phyloP scores from a whole-genome alignment of 1,139 yeast genomes.

The Scheffersomyces lignicola region DNA sequence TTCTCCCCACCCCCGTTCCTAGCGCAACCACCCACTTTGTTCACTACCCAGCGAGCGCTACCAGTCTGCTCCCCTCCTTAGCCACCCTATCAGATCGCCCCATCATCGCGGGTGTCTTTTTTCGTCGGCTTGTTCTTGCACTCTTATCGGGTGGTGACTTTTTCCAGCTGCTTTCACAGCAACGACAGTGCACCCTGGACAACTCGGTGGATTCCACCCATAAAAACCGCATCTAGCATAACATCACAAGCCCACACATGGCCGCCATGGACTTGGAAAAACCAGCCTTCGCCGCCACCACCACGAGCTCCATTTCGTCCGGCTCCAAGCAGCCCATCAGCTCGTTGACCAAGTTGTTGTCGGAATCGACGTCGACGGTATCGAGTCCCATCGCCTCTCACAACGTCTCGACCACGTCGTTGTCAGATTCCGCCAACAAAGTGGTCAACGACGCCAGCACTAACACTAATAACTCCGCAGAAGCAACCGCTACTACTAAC shows the following conservation, averaged over 20 bases:
- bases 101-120: no score
- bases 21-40: no score
- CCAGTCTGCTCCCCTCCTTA: no score
- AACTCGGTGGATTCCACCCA: no score
- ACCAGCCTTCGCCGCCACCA: slow-evolving; percentile 7
- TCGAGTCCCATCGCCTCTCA: slow-evolving; percentile 27
- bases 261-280: slow-evolving; percentile 4
- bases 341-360: slow-evolving; percentile 45
- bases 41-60: no score
- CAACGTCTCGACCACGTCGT: slow-evolving; percentile 23
- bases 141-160: no score
- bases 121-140: no score
- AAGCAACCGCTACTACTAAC: slow-evolving; percentile 3
- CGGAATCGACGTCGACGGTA: slow-evolving; percentile 34
- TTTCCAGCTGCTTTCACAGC: no score
- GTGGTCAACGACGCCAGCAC: slow-evolving; percentile 1
- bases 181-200: no score
- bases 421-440: slow-evolving; percentile 11
- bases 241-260: not conserved
- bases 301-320: slow-evolving; percentile 7
- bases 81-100: no score
- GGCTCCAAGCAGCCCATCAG: slow-evolving; percentile 22
- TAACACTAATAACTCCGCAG: slow-evolving; percentile 4
- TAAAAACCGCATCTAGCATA: not conserved
- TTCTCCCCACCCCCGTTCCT: no score